Conservation (phyloP, 495 filamentous ascomycete genomes). For the Aspergillus olivimuriae region DNA sequence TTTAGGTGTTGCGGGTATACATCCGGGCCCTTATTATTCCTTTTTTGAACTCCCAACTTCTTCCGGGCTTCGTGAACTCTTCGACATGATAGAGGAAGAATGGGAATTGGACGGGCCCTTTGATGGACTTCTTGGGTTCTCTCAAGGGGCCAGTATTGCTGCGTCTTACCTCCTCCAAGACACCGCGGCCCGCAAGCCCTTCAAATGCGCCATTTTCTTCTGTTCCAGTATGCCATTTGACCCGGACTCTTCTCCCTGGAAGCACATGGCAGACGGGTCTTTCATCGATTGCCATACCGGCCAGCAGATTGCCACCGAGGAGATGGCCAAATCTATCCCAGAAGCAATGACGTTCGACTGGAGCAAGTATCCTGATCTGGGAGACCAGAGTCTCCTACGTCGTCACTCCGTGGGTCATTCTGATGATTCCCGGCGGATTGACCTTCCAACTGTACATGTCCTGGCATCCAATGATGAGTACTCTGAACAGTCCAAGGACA, state of each 20-base stretch:
- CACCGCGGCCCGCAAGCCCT: background rate
- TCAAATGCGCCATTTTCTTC: background rate
- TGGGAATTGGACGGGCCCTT: background rate
- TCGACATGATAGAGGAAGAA: background rate
- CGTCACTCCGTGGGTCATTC: background rate
- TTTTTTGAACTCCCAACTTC: background rate
- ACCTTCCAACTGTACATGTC: background rate
- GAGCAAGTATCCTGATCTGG: background rate
- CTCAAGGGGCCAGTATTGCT: background rate
- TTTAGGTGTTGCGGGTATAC: background rate
- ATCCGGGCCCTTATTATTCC: background rate
- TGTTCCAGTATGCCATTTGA: background rate
- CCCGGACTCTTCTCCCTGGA: background rate
- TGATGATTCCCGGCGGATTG: background rate
- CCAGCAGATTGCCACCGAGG: background rate
- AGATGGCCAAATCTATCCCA: background rate
- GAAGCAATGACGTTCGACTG: background rate
- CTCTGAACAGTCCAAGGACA: background rate
- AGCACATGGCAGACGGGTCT: background rate
- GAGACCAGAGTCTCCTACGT: too few species aligned
- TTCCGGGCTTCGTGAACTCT: background rate
- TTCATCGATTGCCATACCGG: background rate
- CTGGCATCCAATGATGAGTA: background rate
- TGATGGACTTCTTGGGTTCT: constrained; percentile 2
- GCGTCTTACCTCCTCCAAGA: background rate